These are phyloP conservation scores for Phaeosphaeriaceae sp. DNA, from an alignment of 2,329 filamentous ascomycete genomes.

Conservation along the genomic window DNA sequence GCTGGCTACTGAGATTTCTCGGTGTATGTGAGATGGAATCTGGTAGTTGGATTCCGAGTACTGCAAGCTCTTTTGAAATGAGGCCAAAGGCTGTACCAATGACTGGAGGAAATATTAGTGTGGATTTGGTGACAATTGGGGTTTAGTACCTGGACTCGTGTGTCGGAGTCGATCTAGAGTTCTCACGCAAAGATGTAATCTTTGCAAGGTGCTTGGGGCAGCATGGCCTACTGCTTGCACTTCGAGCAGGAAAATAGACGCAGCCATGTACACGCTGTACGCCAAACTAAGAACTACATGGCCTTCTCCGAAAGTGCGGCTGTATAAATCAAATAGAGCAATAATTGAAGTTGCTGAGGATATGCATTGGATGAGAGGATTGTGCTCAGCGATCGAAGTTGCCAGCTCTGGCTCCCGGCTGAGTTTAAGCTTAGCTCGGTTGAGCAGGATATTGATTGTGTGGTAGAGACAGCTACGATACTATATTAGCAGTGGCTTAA, in stretches of 20 bases:
- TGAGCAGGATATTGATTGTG: constrained; percentile 15
- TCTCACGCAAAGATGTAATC: constrained; percentile 5
- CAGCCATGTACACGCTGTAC: constrained; percentile 16
- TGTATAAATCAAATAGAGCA: constrained; percentile 13
- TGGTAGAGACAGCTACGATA: constrained; percentile 13
- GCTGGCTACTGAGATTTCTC: neutral
- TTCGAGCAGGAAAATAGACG: constrained; percentile 16
- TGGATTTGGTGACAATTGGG: neutral
- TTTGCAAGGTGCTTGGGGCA: constrained; percentile 8
- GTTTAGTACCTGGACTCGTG: constrained; percentile 10
- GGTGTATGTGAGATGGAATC: neutral
- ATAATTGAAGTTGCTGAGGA: constrained; percentile 17
- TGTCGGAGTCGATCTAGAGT: constrained; percentile 5
- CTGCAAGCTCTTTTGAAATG: constrained; percentile 7
- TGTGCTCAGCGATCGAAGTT: constrained; percentile 4
- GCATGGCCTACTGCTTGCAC: constrained; percentile 10
- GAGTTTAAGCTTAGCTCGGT: constrained; percentile 14
- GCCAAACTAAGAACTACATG: constrained; percentile 13
- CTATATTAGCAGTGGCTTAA: neutral
- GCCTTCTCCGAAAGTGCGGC: constrained; percentile 11
- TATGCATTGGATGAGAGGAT: constrained; percentile 16
- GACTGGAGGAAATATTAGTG: neutral
- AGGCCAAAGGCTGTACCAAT: constrained; percentile 4
- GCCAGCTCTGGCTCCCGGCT: constrained; percentile 8
- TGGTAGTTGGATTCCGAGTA: constrained; percentile 7